phyloP scores from a whole-genome alignment of 2,329 filamentous ascomycete genomes.

The Byssochlamys sp. region DNA sequence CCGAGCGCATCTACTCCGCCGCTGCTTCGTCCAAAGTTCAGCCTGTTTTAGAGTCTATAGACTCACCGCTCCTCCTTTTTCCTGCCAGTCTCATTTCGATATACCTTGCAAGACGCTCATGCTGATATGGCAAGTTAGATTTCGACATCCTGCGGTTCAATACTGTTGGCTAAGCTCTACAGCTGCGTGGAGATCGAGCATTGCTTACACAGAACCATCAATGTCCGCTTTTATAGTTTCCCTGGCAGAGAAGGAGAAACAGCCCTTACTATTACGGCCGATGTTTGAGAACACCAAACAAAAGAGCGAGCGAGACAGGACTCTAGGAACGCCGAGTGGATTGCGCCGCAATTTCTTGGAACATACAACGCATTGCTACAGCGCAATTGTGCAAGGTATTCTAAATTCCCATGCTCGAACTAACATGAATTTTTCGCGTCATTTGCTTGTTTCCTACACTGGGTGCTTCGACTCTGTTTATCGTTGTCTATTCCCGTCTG shows the following conservation, averaged over 20 bases:
- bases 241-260: background rate
- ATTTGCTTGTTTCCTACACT: background rate
- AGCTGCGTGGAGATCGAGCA: background rate
- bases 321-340: background rate
- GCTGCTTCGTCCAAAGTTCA: background rate
- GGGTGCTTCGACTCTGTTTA: background rate
- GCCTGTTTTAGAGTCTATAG: background rate
- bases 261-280: background rate
- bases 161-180: background rate
- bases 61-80: background rate
- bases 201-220: background rate
- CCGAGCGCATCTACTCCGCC: background rate
- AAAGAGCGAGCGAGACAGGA: background rate
- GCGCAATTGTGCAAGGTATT: background rate
- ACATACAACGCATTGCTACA: background rate
- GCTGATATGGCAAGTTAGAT: background rate
- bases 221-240: background rate
- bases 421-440: background rate
- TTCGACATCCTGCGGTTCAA: background rate
- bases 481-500: slow-evolving; percentile 2
- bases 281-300: background rate
- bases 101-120: background rate
- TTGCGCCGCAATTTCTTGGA: background rate
- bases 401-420: background rate
- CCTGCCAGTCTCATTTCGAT: background rate